Evolutionary conservation across 2,329 filamentous ascomycete species (phyloP).

Genomic region (Dactylonectria estremocensis): DNA sequence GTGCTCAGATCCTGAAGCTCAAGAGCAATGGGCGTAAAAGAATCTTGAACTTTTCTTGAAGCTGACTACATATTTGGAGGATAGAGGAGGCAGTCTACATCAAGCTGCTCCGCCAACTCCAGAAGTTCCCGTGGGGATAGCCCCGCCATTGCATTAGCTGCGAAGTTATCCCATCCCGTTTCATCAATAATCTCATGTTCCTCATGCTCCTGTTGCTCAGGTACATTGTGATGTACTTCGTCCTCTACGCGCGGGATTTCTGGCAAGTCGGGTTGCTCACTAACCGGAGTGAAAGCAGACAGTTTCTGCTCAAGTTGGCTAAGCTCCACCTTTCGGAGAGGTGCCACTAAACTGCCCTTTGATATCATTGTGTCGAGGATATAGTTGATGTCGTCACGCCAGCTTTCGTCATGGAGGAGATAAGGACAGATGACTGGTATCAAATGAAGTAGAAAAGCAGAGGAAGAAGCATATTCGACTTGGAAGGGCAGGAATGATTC

Average conservation of each 20-base stretch:
- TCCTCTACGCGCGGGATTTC: neutral
- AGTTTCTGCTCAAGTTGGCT: conserved; percentile 56
- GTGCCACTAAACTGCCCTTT: conserved; percentile 57
- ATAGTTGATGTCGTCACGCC: conserved; percentile 54
- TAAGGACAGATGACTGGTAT: conserved; percentile 53
- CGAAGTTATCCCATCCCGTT: conserved; percentile 52
- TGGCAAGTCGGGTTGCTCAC: conserved; percentile 20
- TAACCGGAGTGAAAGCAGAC: conserved; percentile 52
- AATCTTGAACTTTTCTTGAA: neutral
- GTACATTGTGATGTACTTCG: fast-evolving
- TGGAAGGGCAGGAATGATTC: conserved; percentile 58
- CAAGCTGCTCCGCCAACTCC: conserved; percentile 51
- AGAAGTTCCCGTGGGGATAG: conserved; percentile 51
- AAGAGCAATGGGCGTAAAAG: neutral
- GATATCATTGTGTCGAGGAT: conserved; percentile 56
- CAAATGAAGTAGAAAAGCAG: conserved; percentile 57
- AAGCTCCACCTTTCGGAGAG: conserved; percentile 55
- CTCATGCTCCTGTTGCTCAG: conserved; percentile 4
- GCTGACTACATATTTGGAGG: conserved; percentile 34
- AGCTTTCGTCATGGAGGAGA: conserved; percentile 52
- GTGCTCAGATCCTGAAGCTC: too few relatives aligned
- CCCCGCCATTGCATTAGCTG: conserved; percentile 50
- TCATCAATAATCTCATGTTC: conserved; percentile 31
- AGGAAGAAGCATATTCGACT: conserved; percentile 59
- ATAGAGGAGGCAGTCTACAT: conserved; percentile 44